Conservation (phyloP, 1,284 basidiomycete species). For the Jaminaea rosea region DNA sequence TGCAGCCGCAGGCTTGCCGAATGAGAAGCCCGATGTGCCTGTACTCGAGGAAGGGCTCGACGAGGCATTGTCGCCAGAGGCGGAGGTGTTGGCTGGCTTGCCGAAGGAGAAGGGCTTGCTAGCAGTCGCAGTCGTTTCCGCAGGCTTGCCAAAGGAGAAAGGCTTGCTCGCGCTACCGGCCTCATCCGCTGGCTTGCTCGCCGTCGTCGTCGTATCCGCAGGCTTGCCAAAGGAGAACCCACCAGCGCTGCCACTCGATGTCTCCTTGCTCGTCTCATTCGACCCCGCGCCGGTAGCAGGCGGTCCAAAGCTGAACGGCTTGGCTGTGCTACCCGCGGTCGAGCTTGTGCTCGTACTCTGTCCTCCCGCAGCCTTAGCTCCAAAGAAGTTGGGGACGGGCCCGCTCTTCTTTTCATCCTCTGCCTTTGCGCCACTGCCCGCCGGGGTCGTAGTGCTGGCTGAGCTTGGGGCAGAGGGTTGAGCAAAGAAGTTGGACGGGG, state of each 20-base stretch:
- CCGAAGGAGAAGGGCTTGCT: conserved; percentile 26
- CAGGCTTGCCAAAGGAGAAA: conserved; percentile 24
- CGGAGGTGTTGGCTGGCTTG: conserved; percentile 3
- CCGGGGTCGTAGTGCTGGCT: background rate
- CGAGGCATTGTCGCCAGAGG: background rate
- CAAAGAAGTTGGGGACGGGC: conserved; percentile 35
- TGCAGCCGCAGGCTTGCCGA: background rate
- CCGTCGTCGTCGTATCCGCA: too few species aligned
- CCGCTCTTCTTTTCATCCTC: conserved; percentile 29
- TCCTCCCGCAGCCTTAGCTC: conserved; percentile 5
- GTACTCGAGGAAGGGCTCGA: background rate
- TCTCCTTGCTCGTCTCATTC: conserved; percentile 14
- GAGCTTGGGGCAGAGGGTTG: conserved; percentile 14
- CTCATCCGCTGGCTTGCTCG: conserved; percentile 14
- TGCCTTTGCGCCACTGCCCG: too few species aligned
- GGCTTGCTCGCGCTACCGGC: conserved; percentile 16
- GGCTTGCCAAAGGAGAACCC: conserved; percentile 1
- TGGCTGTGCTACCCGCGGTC: background rate
- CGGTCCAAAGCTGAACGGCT: conserved; percentile 21
- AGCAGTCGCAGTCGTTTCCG: conserved; percentile 13
- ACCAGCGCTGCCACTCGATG: too few species aligned
- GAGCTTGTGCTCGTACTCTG: background rate
- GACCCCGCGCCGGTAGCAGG: conserved; percentile 6
- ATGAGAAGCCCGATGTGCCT: background rate
- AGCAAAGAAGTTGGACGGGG: conserved; percentile 20